These are phyloP conservation scores for Serendipita sp. DNA, from an alignment of 1,284 basidiomycete species.

Conservation along the genomic window DNA sequence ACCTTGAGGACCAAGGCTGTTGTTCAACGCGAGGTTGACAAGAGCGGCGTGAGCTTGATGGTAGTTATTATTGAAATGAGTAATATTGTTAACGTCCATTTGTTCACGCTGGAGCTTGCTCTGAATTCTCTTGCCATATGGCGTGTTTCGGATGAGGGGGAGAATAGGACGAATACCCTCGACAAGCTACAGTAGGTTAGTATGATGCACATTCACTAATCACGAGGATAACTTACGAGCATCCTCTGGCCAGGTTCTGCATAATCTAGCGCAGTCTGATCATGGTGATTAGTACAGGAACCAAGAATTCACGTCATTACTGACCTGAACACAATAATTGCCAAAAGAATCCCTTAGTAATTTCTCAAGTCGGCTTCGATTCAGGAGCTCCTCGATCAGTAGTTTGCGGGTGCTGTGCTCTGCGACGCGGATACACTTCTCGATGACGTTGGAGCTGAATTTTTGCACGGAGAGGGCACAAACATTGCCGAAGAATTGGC, in stretches of 20 bases:
- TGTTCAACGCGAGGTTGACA: slow-evolving; percentile 4
- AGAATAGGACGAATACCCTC: slow-evolving; percentile 95
- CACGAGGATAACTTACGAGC: slow-evolving; percentile 27
- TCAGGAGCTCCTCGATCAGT: slow-evolving; percentile 90
- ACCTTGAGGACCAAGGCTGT: neutral
- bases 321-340: slow-evolving; percentile 82
- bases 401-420: slow-evolving; percentile 89
- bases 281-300: slow-evolving; percentile 9
- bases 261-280: slow-evolving; percentile 88
- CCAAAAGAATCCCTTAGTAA: slow-evolving; percentile 87
- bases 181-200: slow-evolving; percentile 39
- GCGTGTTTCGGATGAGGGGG: slow-evolving; percentile 90
- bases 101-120: slow-evolving; percentile 92
- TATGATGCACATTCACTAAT: slow-evolving; percentile 3
- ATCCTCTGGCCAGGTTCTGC: slow-evolving; percentile 79
- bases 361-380: slow-evolving; percentile 90
- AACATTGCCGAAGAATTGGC: slow-evolving; percentile 95
- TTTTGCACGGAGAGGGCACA: slow-evolving; percentile 97
- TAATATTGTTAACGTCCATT: slow-evolving; percentile 34
- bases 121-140: slow-evolving; percentile 95
- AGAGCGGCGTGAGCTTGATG: slow-evolving; percentile 5
- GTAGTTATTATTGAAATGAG: slow-evolving; percentile 30
- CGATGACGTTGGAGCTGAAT: slow-evolving; percentile 91
- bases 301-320: neutral
- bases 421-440: slow-evolving; percentile 96